Evolutionary conservation across 495 filamentous ascomycete species (phyloP).

Genomic region (Articulospora tetracladia): DNA sequence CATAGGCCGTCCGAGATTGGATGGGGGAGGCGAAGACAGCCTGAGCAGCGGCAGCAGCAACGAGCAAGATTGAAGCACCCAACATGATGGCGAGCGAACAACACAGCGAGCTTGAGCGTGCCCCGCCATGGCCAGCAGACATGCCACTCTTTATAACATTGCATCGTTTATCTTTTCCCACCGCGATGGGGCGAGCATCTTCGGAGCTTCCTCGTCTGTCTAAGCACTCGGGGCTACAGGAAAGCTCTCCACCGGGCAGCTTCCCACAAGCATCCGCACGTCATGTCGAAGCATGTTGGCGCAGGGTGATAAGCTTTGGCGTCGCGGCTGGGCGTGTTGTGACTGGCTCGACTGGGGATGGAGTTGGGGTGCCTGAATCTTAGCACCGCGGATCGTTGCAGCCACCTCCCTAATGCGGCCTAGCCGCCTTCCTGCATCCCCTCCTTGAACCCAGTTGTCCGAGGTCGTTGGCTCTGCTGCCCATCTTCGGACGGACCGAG

Average conservation of each 20-base stretch:
- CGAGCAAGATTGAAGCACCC: conserved; percentile 25
- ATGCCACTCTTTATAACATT: background rate
- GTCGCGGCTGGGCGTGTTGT: background rate
- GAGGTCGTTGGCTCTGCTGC: too few relatives aligned
- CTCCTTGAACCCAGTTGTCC: background rate
- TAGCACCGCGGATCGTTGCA: background rate
- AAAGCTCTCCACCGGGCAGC: background rate
- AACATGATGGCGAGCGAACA: conserved; percentile 23
- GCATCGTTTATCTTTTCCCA: background rate
- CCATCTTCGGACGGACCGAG: background rate
- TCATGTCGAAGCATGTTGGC: background rate
- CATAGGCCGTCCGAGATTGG: conserved; percentile 36
- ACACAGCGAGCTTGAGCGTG: background rate
- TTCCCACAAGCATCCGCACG: background rate
- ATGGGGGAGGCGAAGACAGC: conserved; percentile 29
- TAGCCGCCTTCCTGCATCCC: background rate
- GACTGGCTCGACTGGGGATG: background rate
- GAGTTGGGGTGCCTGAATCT: background rate
- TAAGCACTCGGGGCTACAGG: background rate
- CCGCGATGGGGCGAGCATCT: background rate
- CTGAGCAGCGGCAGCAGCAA: conserved; percentile 25
- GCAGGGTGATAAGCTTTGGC: background rate
- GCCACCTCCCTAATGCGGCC: background rate
- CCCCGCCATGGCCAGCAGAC: background rate
- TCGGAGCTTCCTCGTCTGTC: background rate